phyloP scores from a whole-genome alignment of 2,329 filamentous ascomycete genomes.

The Peltaster fructicola region DNA sequence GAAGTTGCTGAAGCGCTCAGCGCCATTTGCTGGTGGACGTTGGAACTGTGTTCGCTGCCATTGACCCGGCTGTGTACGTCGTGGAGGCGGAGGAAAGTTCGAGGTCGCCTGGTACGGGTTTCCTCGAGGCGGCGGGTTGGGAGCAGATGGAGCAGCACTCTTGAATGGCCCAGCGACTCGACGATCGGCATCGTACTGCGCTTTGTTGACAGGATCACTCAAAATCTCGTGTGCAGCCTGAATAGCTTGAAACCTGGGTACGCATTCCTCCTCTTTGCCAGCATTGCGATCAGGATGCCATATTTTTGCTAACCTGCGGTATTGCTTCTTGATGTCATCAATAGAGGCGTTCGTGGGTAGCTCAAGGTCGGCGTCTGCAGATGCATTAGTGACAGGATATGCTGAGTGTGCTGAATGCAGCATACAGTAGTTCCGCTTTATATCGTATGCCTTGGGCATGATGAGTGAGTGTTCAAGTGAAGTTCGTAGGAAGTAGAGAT shows the following conservation, averaged over 20 bases:
- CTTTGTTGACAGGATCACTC: conserved; percentile 38
- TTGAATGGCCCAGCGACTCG: conserved; percentile 28
- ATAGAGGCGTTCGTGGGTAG: conserved; percentile 48
- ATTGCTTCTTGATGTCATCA: conserved; percentile 71
- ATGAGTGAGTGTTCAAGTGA: too few relatives aligned
- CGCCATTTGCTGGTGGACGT: conserved; percentile 18
- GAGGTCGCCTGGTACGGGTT: conserved; percentile 23
- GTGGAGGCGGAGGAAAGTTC: conserved; percentile 25
- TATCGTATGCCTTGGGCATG: conserved; percentile 42
- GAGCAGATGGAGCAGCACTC: conserved; percentile 7
- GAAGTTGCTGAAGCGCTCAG: conserved; percentile 29
- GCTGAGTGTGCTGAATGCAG: not conserved
- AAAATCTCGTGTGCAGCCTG: conserved; percentile 72
- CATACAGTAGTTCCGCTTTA: conserved; percentile 45
- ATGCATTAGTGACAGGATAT: conserved; percentile 1
- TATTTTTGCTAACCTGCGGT: conserved; percentile 66
- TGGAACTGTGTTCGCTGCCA: conserved; percentile 14
- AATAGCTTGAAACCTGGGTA: conserved; percentile 69
- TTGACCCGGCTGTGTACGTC: conserved; percentile 24
- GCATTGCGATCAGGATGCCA: conserved; percentile 84
- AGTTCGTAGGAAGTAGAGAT: too few relatives aligned
- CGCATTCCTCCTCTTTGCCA: conserved; percentile 61
- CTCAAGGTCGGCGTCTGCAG: conserved; percentile 54
- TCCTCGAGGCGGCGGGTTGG: conserved; percentile 13
- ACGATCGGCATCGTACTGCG: conserved; percentile 45